Evolutionary conservation across 1,284 basidiomycete species (phyloP), one percentile per base, ranked within the genome.

Genomic region (Thelephora terrestris): DNA sequence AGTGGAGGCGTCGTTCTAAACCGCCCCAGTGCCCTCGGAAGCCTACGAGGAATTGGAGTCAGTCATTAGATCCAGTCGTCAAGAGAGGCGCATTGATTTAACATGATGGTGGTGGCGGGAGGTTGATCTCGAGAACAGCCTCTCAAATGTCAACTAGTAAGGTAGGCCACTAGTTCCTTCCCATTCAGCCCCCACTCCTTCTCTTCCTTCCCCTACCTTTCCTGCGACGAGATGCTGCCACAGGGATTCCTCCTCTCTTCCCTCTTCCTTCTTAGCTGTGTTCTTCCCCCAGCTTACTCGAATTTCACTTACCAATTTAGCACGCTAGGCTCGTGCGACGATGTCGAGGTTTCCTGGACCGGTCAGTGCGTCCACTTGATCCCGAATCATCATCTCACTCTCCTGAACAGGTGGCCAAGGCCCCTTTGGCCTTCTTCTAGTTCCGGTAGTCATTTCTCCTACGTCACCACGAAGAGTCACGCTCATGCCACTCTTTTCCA

Each of bases 281-380:
- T 55, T 17, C 61, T 34, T 50, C 55, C 52, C 39, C 54, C 77
- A 14, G 60, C 60, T 40, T 62, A 62, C 32, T 85, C 85, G 65
- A 74, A 65, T 37, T 78, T 79, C 55, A 63, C 71, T 0, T 67
- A 69, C 43, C 6, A 21, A 5, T 42, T 42, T 21, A 66, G 64
- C 16, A 57, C 67, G 2, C 73, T 79, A 2, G 72, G 78, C 0
- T 64, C 79, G 58, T 88, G 85, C 57, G 82, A 76, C 53, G 61
- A 74, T 56, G 63, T 87, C 23, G 61, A 61, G 43, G 55, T 88
- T 45, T 67, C 71, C 29, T 87, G 84, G 83, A 68, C 69, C 52
- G 84, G 85, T 83, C 56, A 57, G 70, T 60, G 29, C n/a, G 14
- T 43, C 34, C 35, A 51, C 42, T 34, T n/a, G 43, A 40, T 47